These are phyloP conservation scores for Baorangia bicolor DNA, from an alignment of 768 basidiomycete species.

Conservation along the genomic window DNA sequence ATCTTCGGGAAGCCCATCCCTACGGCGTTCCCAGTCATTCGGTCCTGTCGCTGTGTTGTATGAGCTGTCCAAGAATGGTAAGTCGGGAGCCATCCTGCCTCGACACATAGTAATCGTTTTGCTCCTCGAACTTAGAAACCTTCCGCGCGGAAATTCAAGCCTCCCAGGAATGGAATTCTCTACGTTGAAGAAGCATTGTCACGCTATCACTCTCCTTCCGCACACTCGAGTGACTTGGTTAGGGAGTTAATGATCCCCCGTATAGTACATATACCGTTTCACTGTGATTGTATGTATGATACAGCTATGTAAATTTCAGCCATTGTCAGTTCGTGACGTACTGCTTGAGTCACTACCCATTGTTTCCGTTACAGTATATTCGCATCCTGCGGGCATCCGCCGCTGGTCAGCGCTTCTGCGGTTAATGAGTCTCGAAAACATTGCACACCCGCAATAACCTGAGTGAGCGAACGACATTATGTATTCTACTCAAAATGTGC, in stretches of 20 bases:
- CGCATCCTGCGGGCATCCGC: too few relatives aligned
- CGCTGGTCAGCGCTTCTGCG: too few relatives aligned
- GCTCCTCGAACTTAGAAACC: background rate
- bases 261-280: too few relatives aligned
- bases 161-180: background rate
- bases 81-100: background rate
- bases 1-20: too few relatives aligned
- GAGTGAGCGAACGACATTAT: too few relatives aligned
- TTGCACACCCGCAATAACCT: background rate
- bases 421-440: background rate
- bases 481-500: slow-evolving; percentile 37
- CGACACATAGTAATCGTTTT: background rate
- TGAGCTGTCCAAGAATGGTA: slow-evolving; percentile 5
- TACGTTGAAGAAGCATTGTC: background rate
- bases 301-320: too few relatives aligned
- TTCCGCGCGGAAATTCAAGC: background rate
- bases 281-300: too few relatives aligned
- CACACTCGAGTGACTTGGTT: background rate
- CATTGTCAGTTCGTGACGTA: too few relatives aligned
- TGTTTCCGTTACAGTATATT: too few relatives aligned
- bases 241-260: too few relatives aligned
- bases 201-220: background rate
- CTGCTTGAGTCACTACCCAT: too few relatives aligned
- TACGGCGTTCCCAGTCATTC: background rate
- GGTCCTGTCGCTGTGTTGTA: background rate